Percentiles rank a stretch among this genome's conserved stretches.
phyloP scores from a whole-genome alignment of 1,139 yeast species.

The Ashbya aceris region DNA sequence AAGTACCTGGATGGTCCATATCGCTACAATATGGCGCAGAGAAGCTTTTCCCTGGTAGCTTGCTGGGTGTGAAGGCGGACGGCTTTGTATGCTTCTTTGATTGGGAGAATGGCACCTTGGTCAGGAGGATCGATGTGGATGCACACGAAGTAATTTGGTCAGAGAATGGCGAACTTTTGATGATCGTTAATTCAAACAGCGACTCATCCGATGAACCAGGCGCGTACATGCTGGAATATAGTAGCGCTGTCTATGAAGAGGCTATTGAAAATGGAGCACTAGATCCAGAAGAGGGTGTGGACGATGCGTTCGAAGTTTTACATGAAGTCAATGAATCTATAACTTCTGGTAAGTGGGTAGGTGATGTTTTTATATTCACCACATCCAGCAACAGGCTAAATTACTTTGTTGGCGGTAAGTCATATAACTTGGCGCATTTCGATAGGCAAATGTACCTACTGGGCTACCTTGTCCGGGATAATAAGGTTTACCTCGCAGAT shows the following conservation, averaged over 20 bases:
- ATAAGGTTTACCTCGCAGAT: constrained; percentile 81
- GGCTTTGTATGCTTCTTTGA: constrained; percentile 84
- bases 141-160: constrained; percentile 85
- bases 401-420: constrained; percentile 90
- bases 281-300: constrained; percentile 82
- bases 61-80: constrained; percentile 69
- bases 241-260: constrained; percentile 55
- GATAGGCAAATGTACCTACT: constrained; percentile 80
- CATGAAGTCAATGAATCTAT: constrained; percentile 75
- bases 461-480: constrained; percentile 86
- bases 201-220: constrained; percentile 37
- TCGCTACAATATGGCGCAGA: constrained; percentile 70
- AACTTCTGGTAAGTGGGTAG: constrained; percentile 89
- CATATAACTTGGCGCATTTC: constrained; percentile 85
- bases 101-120: constrained; percentile 82
- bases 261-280: constrained; percentile 44
- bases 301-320: constrained; percentile 73
- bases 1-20: constrained; percentile 50
- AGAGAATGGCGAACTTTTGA: constrained; percentile 81
- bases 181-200: constrained; percentile 49
- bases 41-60: constrained; percentile 76
- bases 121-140: constrained; percentile 76
- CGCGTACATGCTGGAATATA: constrained; percentile 73
- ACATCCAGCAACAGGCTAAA: constrained; percentile 79
- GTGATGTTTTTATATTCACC: constrained; percentile 91